These are phyloP conservation scores for Globisporangium heterothallicum DNA, from an alignment of 352 stramenopile genomes.

Conservation along the genomic window DNA sequence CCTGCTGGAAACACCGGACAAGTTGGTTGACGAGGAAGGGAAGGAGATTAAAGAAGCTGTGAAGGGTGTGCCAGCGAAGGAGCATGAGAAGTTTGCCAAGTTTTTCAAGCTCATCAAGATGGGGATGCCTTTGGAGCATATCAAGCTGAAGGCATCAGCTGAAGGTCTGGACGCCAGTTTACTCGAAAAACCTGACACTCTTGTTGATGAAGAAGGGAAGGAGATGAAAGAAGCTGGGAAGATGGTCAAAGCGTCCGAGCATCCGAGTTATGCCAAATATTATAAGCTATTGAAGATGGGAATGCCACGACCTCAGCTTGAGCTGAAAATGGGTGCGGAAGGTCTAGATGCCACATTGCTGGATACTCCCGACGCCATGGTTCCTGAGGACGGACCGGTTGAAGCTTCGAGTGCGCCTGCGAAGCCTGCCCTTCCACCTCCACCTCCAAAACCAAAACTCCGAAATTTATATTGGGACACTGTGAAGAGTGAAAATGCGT, in stretches of 20 bases:
- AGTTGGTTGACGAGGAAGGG: slow-evolving; percentile 44
- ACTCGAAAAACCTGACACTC: slow-evolving; percentile 45
- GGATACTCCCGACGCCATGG: slow-evolving; percentile 75
- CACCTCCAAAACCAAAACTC: slow-evolving; percentile 72
- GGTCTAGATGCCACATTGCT: slow-evolving; percentile 87
- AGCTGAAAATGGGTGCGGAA: slow-evolving; percentile 91
- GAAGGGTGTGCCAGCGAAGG: slow-evolving; percentile 3
- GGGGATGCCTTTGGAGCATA: slow-evolving; percentile 81
- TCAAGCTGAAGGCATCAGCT: slow-evolving; percentile 82
- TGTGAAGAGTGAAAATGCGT: slow-evolving; percentile 48
- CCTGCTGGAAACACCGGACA: slow-evolving; percentile 63
- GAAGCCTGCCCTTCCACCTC: slow-evolving; percentile 28
- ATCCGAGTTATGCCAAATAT: slow-evolving; percentile 91
- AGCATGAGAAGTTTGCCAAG: slow-evolving; percentile 5
- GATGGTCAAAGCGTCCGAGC: slow-evolving; percentile 58
- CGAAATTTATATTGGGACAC: slow-evolving; percentile 82
- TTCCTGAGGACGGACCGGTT: slow-evolving; percentile 36
- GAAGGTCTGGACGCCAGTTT: slow-evolving; percentile 51
- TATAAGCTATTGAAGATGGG: slow-evolving; percentile 96
- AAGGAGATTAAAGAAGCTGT: slow-evolving; percentile 30
- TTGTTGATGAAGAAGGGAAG: slow-evolving; percentile 21
- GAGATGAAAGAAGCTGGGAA: slow-evolving; percentile 20
- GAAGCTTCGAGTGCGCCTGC: slow-evolving; percentile 14
- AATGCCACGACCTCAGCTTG: slow-evolving; percentile 88
- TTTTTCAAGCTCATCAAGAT: slow-evolving; percentile 79